Conservation (phyloP, 2,329 filamentous ascomycete species). For the Ceratocystis smalleyi region DNA sequence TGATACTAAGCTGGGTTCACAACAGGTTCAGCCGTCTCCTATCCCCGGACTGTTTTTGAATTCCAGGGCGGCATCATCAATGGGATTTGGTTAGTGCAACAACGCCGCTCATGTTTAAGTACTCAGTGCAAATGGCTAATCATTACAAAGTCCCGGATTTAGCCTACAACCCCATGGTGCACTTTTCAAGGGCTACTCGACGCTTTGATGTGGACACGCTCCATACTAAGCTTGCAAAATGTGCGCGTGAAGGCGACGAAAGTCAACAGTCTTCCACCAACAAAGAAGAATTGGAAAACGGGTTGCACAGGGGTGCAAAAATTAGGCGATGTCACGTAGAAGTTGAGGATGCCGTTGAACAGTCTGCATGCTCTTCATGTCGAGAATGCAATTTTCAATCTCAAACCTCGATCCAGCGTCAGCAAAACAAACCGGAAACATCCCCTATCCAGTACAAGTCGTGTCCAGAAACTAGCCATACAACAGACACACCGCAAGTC, state of each 20-base stretch:
- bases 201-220: not conserved
- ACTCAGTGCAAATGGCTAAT: slow-evolving; percentile 16
- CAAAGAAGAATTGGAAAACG: not conserved
- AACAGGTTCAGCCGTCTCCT: slow-evolving; percentile 25
- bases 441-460: not conserved
- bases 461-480: not conserved
- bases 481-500: slow-evolving; percentile 11
- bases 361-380: not conserved
- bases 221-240: not conserved
- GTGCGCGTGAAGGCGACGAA: not conserved
- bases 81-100: slow-evolving; percentile 18
- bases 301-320: not conserved
- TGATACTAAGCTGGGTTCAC: not conserved
- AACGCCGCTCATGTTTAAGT: not conserved
- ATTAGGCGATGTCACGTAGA: not conserved
- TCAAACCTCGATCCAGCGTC: not conserved
- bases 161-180: slow-evolving; percentile 35
- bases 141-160: slow-evolving; percentile 33
- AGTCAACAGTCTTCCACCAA: not conserved
- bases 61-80: slow-evolving; percentile 20
- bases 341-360: not conserved
- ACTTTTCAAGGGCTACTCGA: not conserved
- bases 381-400: not conserved
- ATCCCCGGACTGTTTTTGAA: slow-evolving; percentile 25
- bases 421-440: not conserved